Percentiles rank a stretch among this genome's conserved stretches.
Evolutionary conservation across 2,329 filamentous ascomycete genomes (phyloP).

Genomic region (Xylaria sp.): DNA sequence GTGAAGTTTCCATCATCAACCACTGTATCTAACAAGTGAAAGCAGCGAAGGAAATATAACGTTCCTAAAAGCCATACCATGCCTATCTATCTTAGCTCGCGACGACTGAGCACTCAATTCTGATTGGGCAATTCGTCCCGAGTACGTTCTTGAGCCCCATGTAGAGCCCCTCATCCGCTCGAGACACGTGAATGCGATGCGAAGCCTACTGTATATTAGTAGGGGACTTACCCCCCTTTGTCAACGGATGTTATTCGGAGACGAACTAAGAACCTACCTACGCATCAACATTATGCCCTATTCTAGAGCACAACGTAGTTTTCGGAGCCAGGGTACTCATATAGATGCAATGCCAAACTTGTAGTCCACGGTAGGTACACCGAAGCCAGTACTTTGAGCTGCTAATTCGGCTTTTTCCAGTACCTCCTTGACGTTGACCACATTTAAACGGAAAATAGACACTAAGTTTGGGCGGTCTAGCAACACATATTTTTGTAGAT

Average conservation of each 20-base stretch:
- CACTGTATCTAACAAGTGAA: background rate
- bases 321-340: background rate
- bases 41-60: background rate
- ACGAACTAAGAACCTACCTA: background rate
- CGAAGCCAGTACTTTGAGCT: background rate
- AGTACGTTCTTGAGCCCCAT: background rate
- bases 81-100: background rate
- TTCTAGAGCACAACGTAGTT: background rate
- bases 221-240: no score
- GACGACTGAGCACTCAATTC: background rate
- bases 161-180: background rate
- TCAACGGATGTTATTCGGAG: background rate
- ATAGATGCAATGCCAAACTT: background rate
- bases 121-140: slow-evolving; percentile 5
- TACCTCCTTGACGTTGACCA: background rate
- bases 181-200: background rate
- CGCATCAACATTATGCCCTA: background rate
- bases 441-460: background rate
- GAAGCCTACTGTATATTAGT: no score
- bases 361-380: background rate
- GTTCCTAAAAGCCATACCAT: background rate
- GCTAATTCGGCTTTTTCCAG: background rate
- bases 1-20: background rate
- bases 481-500: background rate
- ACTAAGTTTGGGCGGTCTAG: background rate